These are phyloP conservation scores for Stipa capillata DNA, from an alignment of 176 grass and related monocot genomes.

Conservation along the genomic window DNA sequence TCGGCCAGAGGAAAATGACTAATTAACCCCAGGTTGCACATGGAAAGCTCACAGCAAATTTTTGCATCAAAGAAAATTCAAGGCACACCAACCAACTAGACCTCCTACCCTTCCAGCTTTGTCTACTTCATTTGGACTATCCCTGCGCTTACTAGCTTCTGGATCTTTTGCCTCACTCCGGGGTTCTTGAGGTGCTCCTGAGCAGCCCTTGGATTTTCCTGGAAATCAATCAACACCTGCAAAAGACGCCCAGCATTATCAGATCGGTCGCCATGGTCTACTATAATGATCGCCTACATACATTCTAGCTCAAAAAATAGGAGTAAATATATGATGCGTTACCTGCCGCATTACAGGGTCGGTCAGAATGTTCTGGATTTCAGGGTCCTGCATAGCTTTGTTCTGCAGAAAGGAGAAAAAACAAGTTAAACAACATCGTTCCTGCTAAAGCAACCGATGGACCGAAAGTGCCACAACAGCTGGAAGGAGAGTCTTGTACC, in stretches of 20 bases:
- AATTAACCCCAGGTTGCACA: neutral
- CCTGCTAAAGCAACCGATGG: neutral
- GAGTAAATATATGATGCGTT: neutral
- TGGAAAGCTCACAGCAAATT: neutral
- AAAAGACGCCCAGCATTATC: neutral
- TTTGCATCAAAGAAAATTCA: neutral
- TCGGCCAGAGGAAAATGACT: neutral
- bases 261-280: neutral
- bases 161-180: constrained; percentile 77
- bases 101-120: neutral
- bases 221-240: constrained; percentile 76
- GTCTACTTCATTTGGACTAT: constrained; percentile 74
- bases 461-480: neutral
- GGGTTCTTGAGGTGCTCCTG: constrained; percentile 82
- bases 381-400: constrained; percentile 91
- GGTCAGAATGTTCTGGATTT: constrained; percentile 75
- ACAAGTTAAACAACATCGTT: neutral
- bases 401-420: constrained; percentile 28
- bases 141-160: constrained; percentile 72
- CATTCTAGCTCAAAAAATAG: neutral
- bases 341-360: constrained; percentile 94
- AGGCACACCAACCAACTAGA: constrained; percentile 1
- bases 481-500: constrained; percentile 14
- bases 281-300: neutral
- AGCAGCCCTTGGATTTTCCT: constrained; percentile 70